phyloP scores from a whole-genome alignment of 352 stramenopile genomes.

The Pythium brassicae region DNA sequence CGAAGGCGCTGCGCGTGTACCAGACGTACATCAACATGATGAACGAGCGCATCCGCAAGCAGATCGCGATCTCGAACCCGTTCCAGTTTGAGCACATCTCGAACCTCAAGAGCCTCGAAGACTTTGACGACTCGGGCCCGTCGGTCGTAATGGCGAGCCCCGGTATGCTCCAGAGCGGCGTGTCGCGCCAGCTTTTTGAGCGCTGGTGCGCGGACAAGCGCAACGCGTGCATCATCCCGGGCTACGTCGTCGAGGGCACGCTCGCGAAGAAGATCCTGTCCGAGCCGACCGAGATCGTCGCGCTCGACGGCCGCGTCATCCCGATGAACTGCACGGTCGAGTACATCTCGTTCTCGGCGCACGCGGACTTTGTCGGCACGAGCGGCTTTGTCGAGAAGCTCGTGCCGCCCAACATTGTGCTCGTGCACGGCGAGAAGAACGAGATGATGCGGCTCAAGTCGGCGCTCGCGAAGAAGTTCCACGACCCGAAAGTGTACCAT shows the following conservation, averaged over 20 bases:
- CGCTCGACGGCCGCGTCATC: conserved; percentile 91
- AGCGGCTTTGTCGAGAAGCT: conserved; percentile 94
- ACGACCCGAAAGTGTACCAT: conserved; percentile 82
- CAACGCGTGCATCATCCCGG: conserved; percentile 98
- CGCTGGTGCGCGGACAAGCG: conserved; percentile 96
- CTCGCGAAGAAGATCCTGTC: conserved; percentile 97
- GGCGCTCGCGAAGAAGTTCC: conserved; percentile 88
- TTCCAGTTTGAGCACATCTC: conserved; percentile 97
- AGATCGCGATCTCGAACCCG: conserved; percentile 98
- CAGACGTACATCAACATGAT: conserved; percentile 99
- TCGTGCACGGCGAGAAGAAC: conserved; percentile 97
- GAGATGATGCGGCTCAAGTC: conserved; percentile 97
- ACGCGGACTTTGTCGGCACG: conserved; percentile 97
- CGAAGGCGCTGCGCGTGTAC: conserved; percentile 96
- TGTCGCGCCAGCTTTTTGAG: conserved; percentile 97
- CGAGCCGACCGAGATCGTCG: conserved; percentile 94
- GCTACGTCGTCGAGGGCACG: conserved; percentile 98
- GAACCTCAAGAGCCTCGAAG: conserved; percentile 96
- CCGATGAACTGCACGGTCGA: conserved; percentile 95
- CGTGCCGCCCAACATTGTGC: conserved; percentile 91
- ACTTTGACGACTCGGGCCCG: conserved; percentile 97
- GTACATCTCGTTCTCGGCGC: conserved; percentile 97
- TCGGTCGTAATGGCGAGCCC: conserved; percentile 98
- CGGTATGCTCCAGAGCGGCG: conserved; percentile 98
- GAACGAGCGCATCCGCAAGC: conserved; percentile 96